phyloP scores from a whole-genome alignment of 2,329 filamentous ascomycete species.

The Calonectria honghensis region DNA sequence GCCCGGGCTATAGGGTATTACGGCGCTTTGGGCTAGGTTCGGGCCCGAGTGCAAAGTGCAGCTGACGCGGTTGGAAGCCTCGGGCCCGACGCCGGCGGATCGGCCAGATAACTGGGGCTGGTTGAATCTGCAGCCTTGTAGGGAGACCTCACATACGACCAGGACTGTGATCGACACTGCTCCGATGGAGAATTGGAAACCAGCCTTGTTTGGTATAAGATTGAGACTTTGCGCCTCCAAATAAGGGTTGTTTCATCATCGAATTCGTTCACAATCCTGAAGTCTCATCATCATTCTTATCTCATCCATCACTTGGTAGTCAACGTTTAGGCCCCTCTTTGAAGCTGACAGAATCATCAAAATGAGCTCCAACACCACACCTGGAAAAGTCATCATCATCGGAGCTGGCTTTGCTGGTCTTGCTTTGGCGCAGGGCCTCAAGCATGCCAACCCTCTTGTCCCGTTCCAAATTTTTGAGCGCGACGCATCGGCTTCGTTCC shows the following conservation, averaged over 20 bases:
- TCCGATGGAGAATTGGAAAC: background rate
- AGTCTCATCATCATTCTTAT: background rate
- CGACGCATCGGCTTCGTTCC: slow-evolving; percentile 42
- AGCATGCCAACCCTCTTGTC: slow-evolving; percentile 36
- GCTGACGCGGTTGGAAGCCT: background rate
- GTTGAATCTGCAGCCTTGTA: background rate
- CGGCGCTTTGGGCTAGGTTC: background rate
- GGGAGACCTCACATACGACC: background rate
- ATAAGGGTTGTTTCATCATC: background rate
- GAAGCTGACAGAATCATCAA: background rate
- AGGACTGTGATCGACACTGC: background rate
- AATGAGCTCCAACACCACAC: background rate
- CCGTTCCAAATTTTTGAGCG: slow-evolving; percentile 46
- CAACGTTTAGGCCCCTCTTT: background rate
- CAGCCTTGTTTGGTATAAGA: slow-evolving; percentile 4
- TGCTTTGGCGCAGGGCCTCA: slow-evolving; percentile 44
- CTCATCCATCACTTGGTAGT: background rate
- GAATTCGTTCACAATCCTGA: background rate
- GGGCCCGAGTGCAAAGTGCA: background rate
- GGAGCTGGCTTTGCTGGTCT: slow-evolving; percentile 47
- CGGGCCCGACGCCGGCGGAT: background rate
- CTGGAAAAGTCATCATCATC: slow-evolving; percentile 38
- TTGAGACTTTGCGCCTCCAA: background rate
- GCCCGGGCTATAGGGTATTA: background rate
- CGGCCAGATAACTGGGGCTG: background rate